Percentiles rank a stretch among this genome's conserved stretches.
These are phyloP conservation scores for Acer saccharum DNA, from an alignment of 345 rosid genomes.

Conservation along the genomic window DNA sequence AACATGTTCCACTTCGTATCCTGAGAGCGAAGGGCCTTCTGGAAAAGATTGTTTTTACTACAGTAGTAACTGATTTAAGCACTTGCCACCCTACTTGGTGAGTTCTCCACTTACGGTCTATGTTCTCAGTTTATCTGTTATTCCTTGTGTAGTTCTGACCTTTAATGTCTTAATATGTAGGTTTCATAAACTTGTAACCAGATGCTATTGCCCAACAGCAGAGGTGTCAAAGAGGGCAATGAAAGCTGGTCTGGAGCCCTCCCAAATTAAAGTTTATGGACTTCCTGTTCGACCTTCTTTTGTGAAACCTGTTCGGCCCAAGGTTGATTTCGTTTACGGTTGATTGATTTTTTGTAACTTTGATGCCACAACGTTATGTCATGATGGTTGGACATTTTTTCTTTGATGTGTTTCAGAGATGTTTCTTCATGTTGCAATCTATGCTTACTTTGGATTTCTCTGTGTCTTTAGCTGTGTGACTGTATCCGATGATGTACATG, in stretches of 20 bases:
- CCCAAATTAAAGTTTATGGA: conserved; percentile 92
- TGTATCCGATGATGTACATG: not conserved
- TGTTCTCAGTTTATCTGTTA: conserved; percentile 5
- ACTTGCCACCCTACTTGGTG: conserved; percentile 99
- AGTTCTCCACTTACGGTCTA: conserved; percentile 14
- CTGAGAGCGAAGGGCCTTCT: conserved; percentile 87
- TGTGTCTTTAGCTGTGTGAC: conserved; percentile 7
- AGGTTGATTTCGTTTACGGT: conserved; percentile 50
- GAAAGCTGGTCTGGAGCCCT: conserved; percentile 82
- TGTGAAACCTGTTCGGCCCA: conserved; percentile 86
- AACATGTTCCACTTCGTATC: conserved; percentile 97
- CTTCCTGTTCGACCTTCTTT: conserved; percentile 99
- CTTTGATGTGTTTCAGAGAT: not conserved
- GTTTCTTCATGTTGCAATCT: not conserved
- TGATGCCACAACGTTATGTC: not conserved
- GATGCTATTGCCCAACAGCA: conserved; percentile 94
- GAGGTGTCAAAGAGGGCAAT: conserved; percentile 88
- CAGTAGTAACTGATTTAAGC: conserved; percentile 92
- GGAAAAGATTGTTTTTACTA: conserved; percentile 87
- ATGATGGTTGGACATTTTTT: conserved; percentile 5
- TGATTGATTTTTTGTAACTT: not conserved
- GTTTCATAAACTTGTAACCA: conserved; percentile 99
- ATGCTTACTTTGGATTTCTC: not conserved
- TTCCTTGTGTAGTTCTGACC: conserved; percentile 20
- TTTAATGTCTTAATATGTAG: conserved; percentile 36